phyloP scores from a whole-genome alignment of 192 early-diverging fungal genomes.

The Podila horticola region DNA sequence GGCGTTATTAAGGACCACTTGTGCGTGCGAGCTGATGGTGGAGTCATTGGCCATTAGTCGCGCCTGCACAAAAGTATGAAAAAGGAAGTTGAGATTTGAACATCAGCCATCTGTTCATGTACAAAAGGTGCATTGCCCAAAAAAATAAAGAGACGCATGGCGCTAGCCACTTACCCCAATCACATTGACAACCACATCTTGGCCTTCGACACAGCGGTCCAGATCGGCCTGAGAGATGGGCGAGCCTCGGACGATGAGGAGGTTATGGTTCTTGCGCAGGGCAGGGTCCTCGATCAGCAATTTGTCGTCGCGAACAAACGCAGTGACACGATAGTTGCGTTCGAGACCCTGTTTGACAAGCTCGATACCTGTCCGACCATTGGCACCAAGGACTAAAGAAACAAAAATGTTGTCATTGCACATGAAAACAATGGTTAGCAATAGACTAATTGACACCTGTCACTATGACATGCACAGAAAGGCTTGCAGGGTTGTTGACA shows the following conservation, averaged over 20 bases:
- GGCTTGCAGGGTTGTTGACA: not conserved
- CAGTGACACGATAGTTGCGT: slow-evolving; percentile 48
- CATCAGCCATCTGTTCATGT: not conserved
- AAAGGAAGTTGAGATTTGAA: not conserved
- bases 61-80: slow-evolving; percentile 10
- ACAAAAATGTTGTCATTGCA: too few species aligned
- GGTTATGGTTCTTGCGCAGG: slow-evolving; percentile 50
- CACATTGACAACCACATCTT: slow-evolving; percentile 55
- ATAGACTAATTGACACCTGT: not conserved
- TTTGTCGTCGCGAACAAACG: slow-evolving; percentile 48
- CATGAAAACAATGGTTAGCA: not conserved
- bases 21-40: slow-evolving; percentile 42
- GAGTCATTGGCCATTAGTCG: slow-evolving; percentile 37
- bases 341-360: slow-evolving; percentile 52
- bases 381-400: slow-evolving; percentile 49
- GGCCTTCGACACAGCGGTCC: slow-evolving; percentile 52
- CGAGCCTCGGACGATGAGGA: slow-evolving; percentile 49
- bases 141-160: not conserved
- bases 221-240: slow-evolving; percentile 41
- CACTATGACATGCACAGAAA: not conserved
- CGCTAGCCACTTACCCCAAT: slow-evolving; percentile 24
- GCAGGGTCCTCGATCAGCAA: slow-evolving; percentile 24
- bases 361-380: slow-evolving; percentile 47
- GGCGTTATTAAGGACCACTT: slow-evolving; percentile 42
- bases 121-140: not conserved